Percentiles rank a stretch among this genome's conserved stretches.
Conservation (phyloP, 345 rosid species). For the Carallia brachiata region DNA sequence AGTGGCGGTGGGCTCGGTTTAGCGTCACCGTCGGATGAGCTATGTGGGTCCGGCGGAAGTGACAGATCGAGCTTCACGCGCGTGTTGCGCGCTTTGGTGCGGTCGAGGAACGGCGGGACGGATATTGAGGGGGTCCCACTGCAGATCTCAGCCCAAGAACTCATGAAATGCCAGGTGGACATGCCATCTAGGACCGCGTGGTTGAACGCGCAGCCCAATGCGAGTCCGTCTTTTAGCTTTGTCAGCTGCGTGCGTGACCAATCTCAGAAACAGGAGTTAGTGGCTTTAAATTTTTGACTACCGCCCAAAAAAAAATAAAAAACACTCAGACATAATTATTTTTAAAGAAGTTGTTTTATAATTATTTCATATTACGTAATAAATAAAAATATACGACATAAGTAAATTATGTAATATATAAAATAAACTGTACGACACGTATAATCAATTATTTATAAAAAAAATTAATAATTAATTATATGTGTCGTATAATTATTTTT, state of each 20-base stretch:
- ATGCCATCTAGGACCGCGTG: slow-evolving; percentile 88
- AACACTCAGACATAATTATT: too few species aligned
- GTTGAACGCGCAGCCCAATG: slow-evolving; percentile 90
- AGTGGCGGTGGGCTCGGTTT: slow-evolving; percentile 35
- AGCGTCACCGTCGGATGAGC: slow-evolving; percentile 37
- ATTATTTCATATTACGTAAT: too few species aligned
- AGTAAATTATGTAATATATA: too few species aligned
- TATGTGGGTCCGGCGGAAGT: slow-evolving; percentile 35
- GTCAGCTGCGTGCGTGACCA: slow-evolving; percentile 50
- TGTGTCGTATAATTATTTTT: too few species aligned
- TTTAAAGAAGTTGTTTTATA: too few species aligned
- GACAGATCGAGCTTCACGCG: slow-evolving; percentile 74
- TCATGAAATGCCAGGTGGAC: slow-evolving; percentile 97
- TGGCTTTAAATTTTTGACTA: background rate
- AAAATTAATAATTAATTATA: too few species aligned
- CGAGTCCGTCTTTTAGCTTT: slow-evolving; percentile 76
- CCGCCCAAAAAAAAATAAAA: too few species aligned
- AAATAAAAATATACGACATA: too few species aligned
- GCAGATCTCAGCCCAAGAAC: slow-evolving; percentile 80
- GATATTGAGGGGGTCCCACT: slow-evolving; percentile 45
- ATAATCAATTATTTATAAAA: too few species aligned
- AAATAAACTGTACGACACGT: too few species aligned
- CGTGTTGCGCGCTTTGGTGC: slow-evolving; percentile 72
- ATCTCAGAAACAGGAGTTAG: background rate
- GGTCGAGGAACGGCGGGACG: slow-evolving; percentile 62